phyloP scores from a whole-genome alignment of 768 basidiomycete species.

The Stropharia rugosoannulata region DNA sequence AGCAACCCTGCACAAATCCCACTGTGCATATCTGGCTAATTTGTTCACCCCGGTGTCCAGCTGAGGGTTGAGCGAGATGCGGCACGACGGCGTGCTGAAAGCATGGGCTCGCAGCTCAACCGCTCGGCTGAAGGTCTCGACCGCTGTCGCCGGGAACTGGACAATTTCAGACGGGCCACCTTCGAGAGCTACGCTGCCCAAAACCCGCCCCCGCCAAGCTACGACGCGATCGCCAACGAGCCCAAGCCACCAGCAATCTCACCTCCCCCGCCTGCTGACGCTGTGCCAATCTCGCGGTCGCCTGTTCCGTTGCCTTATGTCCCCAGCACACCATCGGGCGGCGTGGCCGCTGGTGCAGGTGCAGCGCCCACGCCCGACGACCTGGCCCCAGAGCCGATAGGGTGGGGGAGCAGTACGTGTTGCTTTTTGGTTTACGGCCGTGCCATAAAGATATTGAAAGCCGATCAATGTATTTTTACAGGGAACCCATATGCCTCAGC shows the following conservation, averaged over 20 bases:
- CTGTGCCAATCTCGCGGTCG: not conserved
- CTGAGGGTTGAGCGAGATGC: conserved; percentile 30
- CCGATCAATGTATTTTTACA: conserved; percentile 13
- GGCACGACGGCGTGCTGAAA: conserved; percentile 27
- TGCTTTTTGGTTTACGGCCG: not conserved
- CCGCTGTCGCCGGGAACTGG: conserved; percentile 24
- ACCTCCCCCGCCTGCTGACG: conserved; percentile 2
- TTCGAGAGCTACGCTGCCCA: conserved; percentile 32
- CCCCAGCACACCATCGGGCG: not conserved
- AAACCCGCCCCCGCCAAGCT: conserved; percentile 29
- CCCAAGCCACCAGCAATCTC: not conserved
- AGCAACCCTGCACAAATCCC: not conserved
- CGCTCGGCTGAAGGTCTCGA: conserved; percentile 26
- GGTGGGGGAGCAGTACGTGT: conserved; percentile 33
- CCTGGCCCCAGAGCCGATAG: conserved; percentile 7
- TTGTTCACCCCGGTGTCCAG: conserved; percentile 15
- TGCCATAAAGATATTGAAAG: conserved; percentile 3
- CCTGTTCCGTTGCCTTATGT: not conserved
- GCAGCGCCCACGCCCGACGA: not conserved
- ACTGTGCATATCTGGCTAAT: not conserved
- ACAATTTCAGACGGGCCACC: conserved; percentile 29
- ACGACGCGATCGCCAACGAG: conserved; percentile 19
- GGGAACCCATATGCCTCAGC: conserved; percentile 39
- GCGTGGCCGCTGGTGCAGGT: not conserved
- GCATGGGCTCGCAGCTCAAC: conserved; percentile 26